Evolutionary conservation across 768 basidiomycete species (phyloP).

Genomic region (Lactarius indigo): DNA sequence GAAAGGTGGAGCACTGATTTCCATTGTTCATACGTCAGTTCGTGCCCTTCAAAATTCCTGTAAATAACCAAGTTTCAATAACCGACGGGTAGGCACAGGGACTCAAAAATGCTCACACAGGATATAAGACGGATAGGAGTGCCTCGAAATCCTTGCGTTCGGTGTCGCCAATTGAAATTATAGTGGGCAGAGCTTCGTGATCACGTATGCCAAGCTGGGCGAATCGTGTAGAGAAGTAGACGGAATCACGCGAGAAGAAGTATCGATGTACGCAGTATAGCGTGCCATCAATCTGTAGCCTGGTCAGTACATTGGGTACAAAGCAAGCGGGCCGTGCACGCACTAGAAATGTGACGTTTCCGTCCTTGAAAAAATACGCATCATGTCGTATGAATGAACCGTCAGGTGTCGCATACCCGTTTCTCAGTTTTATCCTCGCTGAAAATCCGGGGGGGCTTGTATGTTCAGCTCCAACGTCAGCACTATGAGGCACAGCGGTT

Average conservation of each 20-base stretch:
- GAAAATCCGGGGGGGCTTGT: background rate
- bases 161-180: constrained; percentile 11
- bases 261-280: constrained; percentile 19
- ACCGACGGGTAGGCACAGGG: background rate
- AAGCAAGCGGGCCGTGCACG: background rate
- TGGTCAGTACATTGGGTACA: background rate
- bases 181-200: background rate
- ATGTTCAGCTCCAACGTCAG: background rate
- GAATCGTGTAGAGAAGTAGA: constrained; percentile 13
- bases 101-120: constrained; percentile 10
- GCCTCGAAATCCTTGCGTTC: constrained; percentile 22
- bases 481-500: background rate
- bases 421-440: background rate
- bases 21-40: constrained; percentile 26
- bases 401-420: background rate
- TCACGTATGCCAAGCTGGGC: background rate
- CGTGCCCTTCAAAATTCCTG: constrained; percentile 3
- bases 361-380: constrained; percentile 18
- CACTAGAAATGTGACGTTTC: constrained; percentile 22
- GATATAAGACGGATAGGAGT: constrained; percentile 25
- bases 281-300: constrained; percentile 5
- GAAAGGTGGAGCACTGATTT: constrained; percentile 29
- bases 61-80: background rate
- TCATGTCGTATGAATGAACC: constrained; percentile 9
- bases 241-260: constrained; percentile 19